Base-by-base conservation (phyloP, 1,284 basidiomycete species). In the Sanghuangporus weigelae region DNA sequence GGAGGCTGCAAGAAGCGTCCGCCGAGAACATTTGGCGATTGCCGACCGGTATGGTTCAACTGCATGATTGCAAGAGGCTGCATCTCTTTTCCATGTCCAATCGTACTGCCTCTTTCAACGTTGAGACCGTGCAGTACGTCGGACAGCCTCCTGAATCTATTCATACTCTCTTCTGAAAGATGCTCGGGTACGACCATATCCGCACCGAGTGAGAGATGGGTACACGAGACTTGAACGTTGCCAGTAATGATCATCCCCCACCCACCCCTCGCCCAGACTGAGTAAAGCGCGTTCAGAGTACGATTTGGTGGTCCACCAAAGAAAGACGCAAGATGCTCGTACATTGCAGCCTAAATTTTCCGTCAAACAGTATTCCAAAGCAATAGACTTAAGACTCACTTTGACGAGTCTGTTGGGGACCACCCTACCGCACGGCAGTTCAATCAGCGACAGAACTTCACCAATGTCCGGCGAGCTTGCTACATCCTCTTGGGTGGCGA, bases 171-270 rank as follows among this genome's bases (percentile, higher is more conserved):
- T 10, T 78, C 74, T n/a, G 75, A 74, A 58, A 84, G 67, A 2
- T 67, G 63, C 11, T 71, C 66, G 0, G 91, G 90, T 0, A 95
- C 69, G 5, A 85, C 75, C 19, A 95, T 77, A 72, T 98, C 96
- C 65, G 92, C 84, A 0, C 93, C 94, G 8, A 95, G 81, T 0
- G 89, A 83, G 1, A 96, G 81, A 72, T 96, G 93, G 0, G 79
- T 73, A 0, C 72, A 70, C 53, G 86, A 85, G 38, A 98, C 86
- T 68, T 92, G 90, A 1, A 95, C 84, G 69, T 98, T 98, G 16
- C 96, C 95, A 0, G 95, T 95, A 58, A 96, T 77, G 60, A 98
- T 78, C 78, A 97, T 91, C 0, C 94, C 96, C 93, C 93, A 98
- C 21, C 82, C 82, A 3, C 88, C 85, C 44, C 78, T 73, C 0